Evolutionary conservation across 2,329 filamentous ascomycete species (phyloP), one percentile per base, ranked within the genome.

Genomic region (Aspergillus oerlinghausenensis): DNA sequence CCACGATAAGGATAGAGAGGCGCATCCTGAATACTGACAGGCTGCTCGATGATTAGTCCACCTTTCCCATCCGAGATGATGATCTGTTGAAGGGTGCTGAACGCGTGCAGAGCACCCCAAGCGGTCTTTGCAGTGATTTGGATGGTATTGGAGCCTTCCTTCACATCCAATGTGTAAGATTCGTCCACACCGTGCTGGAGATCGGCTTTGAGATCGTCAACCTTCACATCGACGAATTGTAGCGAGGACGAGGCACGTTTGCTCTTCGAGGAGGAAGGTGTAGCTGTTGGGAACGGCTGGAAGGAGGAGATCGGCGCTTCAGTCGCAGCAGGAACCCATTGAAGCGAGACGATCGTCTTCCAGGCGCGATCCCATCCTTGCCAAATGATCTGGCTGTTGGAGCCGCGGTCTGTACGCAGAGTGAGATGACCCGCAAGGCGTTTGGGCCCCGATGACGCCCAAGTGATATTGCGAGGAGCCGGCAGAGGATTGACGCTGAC

Each of bases 81-180:
- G 48, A 84, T 70, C 63, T 84, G 81, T 68, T 84, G 81, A 52
- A 84, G 70, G n/a, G 81, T 84, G 21, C 79, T 83, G 61, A 84
- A 79, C 9, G 81, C 81, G 63, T 83, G 80, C 10, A 84, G 73
- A 19, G 79, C 81, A 40, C 81, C 81, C 73, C 81, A 84, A 49
- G 79, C 73, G 0, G 81, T 83, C 65, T 79, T 68, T 26, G 81
- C 76, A 1, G 71, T 75, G 60, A 84, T 77, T 8, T 75, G 64
- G 55, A 84, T 70, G 3, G 67, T 69, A 35, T 70, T 66, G 2
- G 79, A 79, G 21, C 65, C 66, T 5, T 70, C 60, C 0, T 66
- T 60, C 40, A 82, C 74, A 19, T 77, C 70, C 21, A 84, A 62
- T 0, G 76, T 80, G 65, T 84, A 84, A n/a, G 80, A 82, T 63